Evolutionary conservation across 2,329 filamentous ascomycete genomes (phyloP), one percentile per base, ranked within the genome.

Genomic region (Diaporthe helianthi): DNA sequence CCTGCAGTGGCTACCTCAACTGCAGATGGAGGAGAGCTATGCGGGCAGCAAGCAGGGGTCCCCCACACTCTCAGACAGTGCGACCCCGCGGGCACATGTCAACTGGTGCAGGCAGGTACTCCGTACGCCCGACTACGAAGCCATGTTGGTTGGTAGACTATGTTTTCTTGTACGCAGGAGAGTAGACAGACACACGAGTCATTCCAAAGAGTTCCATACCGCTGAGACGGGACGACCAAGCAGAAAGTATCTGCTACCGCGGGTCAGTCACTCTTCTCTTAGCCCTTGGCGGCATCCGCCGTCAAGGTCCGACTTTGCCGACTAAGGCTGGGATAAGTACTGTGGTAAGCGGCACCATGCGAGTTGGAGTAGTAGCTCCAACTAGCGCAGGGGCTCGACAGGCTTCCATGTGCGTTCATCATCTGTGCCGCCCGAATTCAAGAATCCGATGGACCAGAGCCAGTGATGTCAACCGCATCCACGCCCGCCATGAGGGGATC

Each of bases 221-320:
- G 19, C 5, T 10, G 41, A n/a, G 31, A 9, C 36, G 31, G 22
- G 12, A 38, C 15, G 9, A 36, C 2, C 2, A 46, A 46, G 92
- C 83, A 5, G 91, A 90, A 76, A 85, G 87, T 74, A 93, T 93
- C 83, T 93, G 83, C 76, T 26, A 61, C 2, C 58, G 58, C 17
- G 90, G 91, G 64, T 74, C 75, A 10, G 77, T 72, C 72, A n/a
- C n/a, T n/a, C n/a, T n/a, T n/a, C n/a, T n/a, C n/a, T n/a, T 82
- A 80, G 3, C 65, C 72, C 49, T 80, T 79, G 44, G 81, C 80
- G 15, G 80, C 83, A 47, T 61, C 58, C 26, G 58, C 58, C 17
- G 51, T 87, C 83, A 72, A 93, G 84, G 68, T 85, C 79, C 61
- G 83, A 79, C 67, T 84, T 79, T n/a, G 87, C 83, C 24, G 86